phyloP scores from a whole-genome alignment of 306 rosid genomes.

The Begonia peltatifolia region DNA sequence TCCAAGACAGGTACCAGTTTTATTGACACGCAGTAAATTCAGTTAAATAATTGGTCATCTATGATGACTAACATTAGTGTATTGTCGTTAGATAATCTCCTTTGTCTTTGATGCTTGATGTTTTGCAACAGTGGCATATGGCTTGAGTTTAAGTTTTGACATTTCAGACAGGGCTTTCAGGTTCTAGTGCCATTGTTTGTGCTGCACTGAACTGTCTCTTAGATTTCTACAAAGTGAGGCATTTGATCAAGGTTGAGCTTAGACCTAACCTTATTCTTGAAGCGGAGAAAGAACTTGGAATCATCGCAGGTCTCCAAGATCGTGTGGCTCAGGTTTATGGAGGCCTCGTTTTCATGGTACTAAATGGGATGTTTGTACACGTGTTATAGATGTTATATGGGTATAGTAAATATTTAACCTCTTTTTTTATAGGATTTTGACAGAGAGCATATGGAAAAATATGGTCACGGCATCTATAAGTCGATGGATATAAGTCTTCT shows the following conservation, averaged over 20 bases:
- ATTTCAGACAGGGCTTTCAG: conserved; percentile 84
- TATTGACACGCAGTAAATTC: too few relatives aligned
- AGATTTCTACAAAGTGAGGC: conserved; percentile 71
- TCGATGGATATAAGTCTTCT: conserved; percentile 75
- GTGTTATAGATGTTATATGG: too few relatives aligned
- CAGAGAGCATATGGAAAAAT: conserved; percentile 56
- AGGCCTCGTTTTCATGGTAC: conserved; percentile 81
- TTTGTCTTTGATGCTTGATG: too few relatives aligned
- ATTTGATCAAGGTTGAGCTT: conserved; percentile 44
- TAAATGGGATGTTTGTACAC: background rate
- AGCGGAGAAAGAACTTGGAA: conserved; percentile 88
- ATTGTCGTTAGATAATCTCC: too few relatives aligned
- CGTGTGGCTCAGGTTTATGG: conserved; percentile 90
- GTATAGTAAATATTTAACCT: too few relatives aligned
- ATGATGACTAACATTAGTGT: too few relatives aligned
- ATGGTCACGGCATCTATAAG: conserved; percentile 59
- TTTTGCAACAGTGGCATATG: background rate
- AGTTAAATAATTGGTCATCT: too few relatives aligned
- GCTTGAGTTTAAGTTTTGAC: conserved; percentile 16
- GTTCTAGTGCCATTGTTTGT: conserved; percentile 85
- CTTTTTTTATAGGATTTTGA: conserved; percentile 52
- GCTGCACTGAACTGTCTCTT: conserved; percentile 79
- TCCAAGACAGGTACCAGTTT: conserved; percentile 14
- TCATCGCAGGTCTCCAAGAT: conserved; percentile 94
- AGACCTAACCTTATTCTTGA: conserved; percentile 70